These are phyloP conservation scores for Artomyces pyxidatus DNA, from an alignment of 768 basidiomycete genomes.

Conservation along the genomic window DNA sequence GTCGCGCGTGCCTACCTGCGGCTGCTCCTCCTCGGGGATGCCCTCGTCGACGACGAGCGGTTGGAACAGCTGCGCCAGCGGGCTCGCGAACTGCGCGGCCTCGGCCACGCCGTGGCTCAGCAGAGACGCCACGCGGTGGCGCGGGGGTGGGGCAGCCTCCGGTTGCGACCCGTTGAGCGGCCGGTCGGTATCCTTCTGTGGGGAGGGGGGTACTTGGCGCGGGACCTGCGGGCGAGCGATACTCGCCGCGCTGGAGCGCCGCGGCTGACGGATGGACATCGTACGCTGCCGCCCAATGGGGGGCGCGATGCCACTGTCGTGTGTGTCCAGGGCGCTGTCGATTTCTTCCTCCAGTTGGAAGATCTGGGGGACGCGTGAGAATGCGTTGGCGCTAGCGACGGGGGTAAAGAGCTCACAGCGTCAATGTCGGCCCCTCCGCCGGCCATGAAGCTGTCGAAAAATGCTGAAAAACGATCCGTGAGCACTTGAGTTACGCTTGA, in stretches of 20 bases:
- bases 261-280: conserved; percentile 20
- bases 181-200: not conserved
- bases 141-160: conserved; percentile 12
- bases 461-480: conserved; percentile 33
- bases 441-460: conserved; percentile 75
- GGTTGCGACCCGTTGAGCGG: not conserved
- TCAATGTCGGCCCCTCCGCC: conserved; percentile 70
- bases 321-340: conserved; percentile 48
- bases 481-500: conserved; percentile 2
- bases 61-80: conserved; percentile 69
- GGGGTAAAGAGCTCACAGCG: conserved; percentile 37
- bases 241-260: not conserved
- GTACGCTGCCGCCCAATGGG: conserved; percentile 23
- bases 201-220: not conserved
- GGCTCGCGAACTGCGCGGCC: conserved; percentile 41
- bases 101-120: conserved; percentile 30
- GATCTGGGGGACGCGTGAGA: conserved; percentile 34
- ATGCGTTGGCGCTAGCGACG: not conserved
- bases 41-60: conserved; percentile 52
- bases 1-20: conserved; percentile 8
- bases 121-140: conserved; percentile 37
- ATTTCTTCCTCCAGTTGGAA: conserved; percentile 73
- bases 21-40: conserved; percentile 24
- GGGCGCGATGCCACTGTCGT: conserved; percentile 26
- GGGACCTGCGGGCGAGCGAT: not conserved